A percentile compares a stretch with the other conserved stretches of the same genome.
Evolutionary conservation across 1,284 basidiomycete genomes (phyloP).

Genomic region (Laetiporus sulphureus): DNA sequence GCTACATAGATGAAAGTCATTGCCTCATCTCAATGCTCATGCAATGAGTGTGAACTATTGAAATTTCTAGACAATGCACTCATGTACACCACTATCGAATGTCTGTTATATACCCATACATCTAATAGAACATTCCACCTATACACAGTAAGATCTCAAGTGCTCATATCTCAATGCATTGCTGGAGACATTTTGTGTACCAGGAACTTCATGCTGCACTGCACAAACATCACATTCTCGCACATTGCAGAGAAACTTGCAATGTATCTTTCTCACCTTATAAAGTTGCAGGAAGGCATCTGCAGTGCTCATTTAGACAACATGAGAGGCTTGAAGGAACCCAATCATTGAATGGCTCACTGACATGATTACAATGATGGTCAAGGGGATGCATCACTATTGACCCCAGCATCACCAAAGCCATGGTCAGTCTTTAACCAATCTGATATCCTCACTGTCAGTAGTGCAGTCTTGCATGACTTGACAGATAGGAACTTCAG

Average conservation of each 20-base stretch:
- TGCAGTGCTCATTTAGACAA: too few relatives aligned
- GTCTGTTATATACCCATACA: conserved; percentile 20
- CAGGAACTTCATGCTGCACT: conserved; percentile 20
- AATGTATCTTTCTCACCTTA: too few relatives aligned
- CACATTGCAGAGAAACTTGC: conserved; percentile 26
- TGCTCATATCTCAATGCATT: too few relatives aligned
- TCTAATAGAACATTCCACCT: conserved; percentile 22
- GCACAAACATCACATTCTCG: conserved; percentile 25
- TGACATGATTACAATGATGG: too few relatives aligned
- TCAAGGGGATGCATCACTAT: too few relatives aligned
- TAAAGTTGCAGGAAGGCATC: too few relatives aligned
- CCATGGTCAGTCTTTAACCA: too few relatives aligned
- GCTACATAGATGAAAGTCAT: conserved; percentile 23
- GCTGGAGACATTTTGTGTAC: too few relatives aligned
- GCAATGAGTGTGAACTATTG: conserved; percentile 23
- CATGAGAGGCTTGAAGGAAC: too few relatives aligned
- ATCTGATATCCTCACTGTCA: conserved; percentile 25
- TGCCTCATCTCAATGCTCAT: conserved; percentile 1
- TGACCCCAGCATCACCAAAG: too few relatives aligned
- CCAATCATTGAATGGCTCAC: too few relatives aligned
- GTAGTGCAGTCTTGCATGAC: conserved; percentile 15
- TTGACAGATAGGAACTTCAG: conserved; percentile 21
- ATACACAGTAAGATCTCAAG: conserved; percentile 28
- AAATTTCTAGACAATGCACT: conserved; percentile 30
- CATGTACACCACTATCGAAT: conserved; percentile 27